Evolutionary conservation across 2,329 filamentous ascomycete species (phyloP), one percentile per base, ranked within the genome.

Genomic region (Aspergillus transmontanensis): DNA sequence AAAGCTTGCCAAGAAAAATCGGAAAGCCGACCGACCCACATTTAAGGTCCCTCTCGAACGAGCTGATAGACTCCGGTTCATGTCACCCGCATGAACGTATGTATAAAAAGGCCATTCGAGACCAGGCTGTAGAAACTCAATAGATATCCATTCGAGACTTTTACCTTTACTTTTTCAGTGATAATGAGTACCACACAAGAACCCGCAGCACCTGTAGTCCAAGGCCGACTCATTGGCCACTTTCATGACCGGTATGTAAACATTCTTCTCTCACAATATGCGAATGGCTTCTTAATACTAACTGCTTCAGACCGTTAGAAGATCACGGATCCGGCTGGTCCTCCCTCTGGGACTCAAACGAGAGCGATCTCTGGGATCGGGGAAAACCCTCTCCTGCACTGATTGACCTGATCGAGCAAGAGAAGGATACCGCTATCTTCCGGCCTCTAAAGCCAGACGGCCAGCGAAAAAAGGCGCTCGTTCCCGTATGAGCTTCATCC

Each of bases 311-410:
- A 3, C 51, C 51, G 14, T 4, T 55, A 16, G n/a, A 55, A 2
- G 51, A 39, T 2, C 32, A 55, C 14, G 51, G 32, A 26, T 55
- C 51, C 32, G 51, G 41, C 43, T 73, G 57, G 66, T 61, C 50
- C 51, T 39, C 69, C 61, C 72, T 70, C 10, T 74, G 66, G 66
- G 70, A 75, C 32, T 56, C 66, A 4, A 66, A 69, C 1, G 61
- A 73, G 39, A 72, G 67, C 43, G 64, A 62, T n/a, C 66, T 76
- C 11, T 76, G 75, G 74, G 74, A 76, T 57, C 61, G 73, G 43
- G 73, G 73, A 1, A 69, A 68, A 28, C 68, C 74, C 1, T 76
- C 72, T 1, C 71, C 73, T 3, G 73, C 74, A 2, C 54, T 76
- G 46, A 63, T 75, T 30, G 72, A 76, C 63, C 41, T 72, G 9